Base-by-base conservation (phyloP, 805 yeast genomes). In the Ogataea chonburiensis region DNA sequence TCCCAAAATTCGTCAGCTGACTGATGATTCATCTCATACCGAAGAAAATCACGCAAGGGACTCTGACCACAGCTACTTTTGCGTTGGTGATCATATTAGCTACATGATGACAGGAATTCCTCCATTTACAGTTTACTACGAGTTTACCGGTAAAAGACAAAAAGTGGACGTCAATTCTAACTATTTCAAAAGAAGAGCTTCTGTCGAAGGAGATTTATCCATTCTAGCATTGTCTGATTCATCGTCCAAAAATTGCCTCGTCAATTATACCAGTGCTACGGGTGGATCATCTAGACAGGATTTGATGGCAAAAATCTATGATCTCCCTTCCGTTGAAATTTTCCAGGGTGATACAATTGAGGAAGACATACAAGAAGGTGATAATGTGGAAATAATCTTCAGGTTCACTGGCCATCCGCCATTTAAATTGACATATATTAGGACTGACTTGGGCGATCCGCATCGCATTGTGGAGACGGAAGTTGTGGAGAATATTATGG, bases 361-460 rank as follows among this genome's bases (percentile, higher is more conserved):
- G 38, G 89, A 81, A 53, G 91, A 86, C 58, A 85, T 93, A 27
- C 95, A 88, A 52, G 95, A 87, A 56, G 98, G 98, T 30, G 98
- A 93, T 47, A 86, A 84, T 53, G 89, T 94, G 1, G 96, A 88
- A 55, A 78, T 93, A 31, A 73, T 73, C 2, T 91, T 93, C 63
- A 73, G 77, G 14, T 85, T 93, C 52, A 73, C 75, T 21, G 98
- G 98, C 11, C 75, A 79, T 0, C 95, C 98, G 8, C 99, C 99
- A 9, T 93, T 91, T 66, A 67, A 80, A 25, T 70, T 93, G 46
- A 85, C 89, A 1, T 93, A 89, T 55, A 83, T 83, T 7, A 74
- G 98, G 55, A 80, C 84, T 5, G 62, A 57, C 26, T 34, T 58
- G 14, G 37, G 46, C 5, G 63, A 58, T 17, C 52, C 46, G 23